A percentile compares a stretch with the other conserved stretches of the same genome.
Conservation (phyloP, 306 rosid genomes). For the Prunus mongolica region DNA sequence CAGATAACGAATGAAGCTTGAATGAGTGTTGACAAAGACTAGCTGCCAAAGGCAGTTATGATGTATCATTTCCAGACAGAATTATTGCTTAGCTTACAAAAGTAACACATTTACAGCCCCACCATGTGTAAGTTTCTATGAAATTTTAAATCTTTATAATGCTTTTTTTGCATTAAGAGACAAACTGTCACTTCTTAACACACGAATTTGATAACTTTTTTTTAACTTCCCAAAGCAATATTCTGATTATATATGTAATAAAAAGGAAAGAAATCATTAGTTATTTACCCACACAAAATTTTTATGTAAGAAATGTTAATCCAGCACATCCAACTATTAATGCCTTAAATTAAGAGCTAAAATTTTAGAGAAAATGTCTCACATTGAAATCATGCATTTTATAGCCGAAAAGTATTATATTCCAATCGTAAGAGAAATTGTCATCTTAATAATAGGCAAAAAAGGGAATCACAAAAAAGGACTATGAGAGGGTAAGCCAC, state of each 20-base stretch:
- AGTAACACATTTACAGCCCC: no score
- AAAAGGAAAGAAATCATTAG: background rate
- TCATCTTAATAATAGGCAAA: background rate
- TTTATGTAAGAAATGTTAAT: no score
- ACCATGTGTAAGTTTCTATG: background rate
- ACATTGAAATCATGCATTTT: background rate
- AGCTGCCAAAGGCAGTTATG: background rate
- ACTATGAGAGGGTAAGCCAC: constrained; percentile 11
- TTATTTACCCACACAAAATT: no score
- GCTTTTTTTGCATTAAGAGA: background rate
- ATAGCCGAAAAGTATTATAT: no score
- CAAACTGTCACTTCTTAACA: background rate
- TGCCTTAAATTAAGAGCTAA: background rate
- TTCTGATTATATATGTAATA: background rate
- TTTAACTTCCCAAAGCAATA: background rate
- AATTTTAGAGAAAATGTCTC: background rate
- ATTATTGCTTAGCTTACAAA: no score
- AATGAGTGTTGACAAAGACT: background rate
- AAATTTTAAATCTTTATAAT: background rate
- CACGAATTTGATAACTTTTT: background rate
- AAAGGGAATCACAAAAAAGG: background rate
- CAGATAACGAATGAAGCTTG: constrained; percentile 5
- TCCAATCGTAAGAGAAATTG: background rate
- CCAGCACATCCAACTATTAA: no score
- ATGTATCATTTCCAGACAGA: background rate